Evolutionary conservation across 2,329 filamentous ascomycete genomes (phyloP), one percentile per base, ranked within the genome.

Genomic region (Orbilia blumenaviensis): DNA sequence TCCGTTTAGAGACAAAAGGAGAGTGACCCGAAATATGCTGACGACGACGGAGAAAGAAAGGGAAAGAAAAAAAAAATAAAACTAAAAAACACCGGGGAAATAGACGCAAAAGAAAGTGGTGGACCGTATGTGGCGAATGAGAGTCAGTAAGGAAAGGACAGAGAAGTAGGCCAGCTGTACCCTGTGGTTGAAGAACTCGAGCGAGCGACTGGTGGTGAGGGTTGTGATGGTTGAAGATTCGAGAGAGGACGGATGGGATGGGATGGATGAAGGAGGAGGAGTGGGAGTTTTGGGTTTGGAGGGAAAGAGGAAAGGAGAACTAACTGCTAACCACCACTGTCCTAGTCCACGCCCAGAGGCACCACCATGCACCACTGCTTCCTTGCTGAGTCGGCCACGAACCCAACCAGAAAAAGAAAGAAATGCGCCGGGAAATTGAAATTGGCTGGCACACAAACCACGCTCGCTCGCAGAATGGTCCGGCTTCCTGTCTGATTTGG

Each of bases 111-210:
- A 12, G 44, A 44, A 60, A 36, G 32, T 29, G 52, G 58, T 36
- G 14, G 48, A 61, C 38, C 29, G 41, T 41, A 41, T 21, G 50
- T 50, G 48, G 61, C 50, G 56, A 73, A 66, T 12, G 50, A 73
- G 29, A 73, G 69, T 61, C 61, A 32, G 60, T 36, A 71, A 62
- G 23, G 69, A 74, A 74, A 62, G 52, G 42, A 75, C 71, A 75
- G 71, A 75, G 71, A 75, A 67, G 68, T 67, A 75, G 71, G 66
- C 71, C 71, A 75, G 71, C 71, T 75, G 71, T 44, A 75, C 71
- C 71, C 71, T 75, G 71, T 75, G 63, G 58, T 71, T 67, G 63
- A 63, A 75, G 56, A 56, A 75, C 69, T 75, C 63, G 71, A 75
- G 71, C 71, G 71, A 75, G 71, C 18, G 71, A 75, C 71, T 75